Percentiles rank a stretch among this genome's conserved stretches.
These are phyloP conservation scores for Apiospora aurea DNA, from an alignment of 2,329 filamentous ascomycete genomes.

Conservation along the genomic window DNA sequence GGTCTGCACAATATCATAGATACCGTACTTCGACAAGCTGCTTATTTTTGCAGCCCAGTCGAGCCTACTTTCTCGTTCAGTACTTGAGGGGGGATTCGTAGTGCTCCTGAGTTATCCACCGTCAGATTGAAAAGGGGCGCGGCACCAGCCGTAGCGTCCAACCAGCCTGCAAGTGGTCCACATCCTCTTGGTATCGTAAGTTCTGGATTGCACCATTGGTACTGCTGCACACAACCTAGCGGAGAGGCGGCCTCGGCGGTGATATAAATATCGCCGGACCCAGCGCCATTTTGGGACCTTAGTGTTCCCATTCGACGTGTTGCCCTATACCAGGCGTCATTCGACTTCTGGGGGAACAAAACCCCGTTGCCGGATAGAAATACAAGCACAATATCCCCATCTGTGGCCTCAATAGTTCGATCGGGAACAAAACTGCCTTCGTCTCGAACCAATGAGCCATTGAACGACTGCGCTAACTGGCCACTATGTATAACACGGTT, in stretches of 20 bases:
- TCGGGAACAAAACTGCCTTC: background rate
- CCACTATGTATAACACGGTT: background rate
- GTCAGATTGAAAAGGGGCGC: constrained; percentile 5
- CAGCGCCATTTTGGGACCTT: too few relatives aligned
- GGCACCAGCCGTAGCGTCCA: constrained; percentile 15
- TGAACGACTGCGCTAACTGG: background rate
- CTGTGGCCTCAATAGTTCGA: background rate
- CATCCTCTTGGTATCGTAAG: background rate
- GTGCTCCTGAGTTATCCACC: too few relatives aligned
- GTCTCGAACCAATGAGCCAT: background rate
- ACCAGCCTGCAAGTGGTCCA: constrained; percentile 14
- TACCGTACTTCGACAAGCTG: too few relatives aligned
- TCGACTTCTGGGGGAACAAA: background rate
- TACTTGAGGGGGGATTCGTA: background rate
- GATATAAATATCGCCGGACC: background rate
- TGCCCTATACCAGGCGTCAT: constrained; percentile 24
- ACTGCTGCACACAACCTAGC: constrained; percentile 12
- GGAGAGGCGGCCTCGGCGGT: constrained; percentile 20
- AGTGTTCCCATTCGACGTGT: background rate
- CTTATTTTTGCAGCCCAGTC: background rate
- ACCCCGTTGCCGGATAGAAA: background rate
- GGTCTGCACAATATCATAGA: background rate
- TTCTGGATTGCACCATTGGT: constrained; percentile 24
- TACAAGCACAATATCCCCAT: background rate
- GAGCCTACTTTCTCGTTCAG: background rate